Base-by-base conservation (phyloP, 1,284 basidiomycete species). In the Rhodotorula mucilaginosa region DNA sequence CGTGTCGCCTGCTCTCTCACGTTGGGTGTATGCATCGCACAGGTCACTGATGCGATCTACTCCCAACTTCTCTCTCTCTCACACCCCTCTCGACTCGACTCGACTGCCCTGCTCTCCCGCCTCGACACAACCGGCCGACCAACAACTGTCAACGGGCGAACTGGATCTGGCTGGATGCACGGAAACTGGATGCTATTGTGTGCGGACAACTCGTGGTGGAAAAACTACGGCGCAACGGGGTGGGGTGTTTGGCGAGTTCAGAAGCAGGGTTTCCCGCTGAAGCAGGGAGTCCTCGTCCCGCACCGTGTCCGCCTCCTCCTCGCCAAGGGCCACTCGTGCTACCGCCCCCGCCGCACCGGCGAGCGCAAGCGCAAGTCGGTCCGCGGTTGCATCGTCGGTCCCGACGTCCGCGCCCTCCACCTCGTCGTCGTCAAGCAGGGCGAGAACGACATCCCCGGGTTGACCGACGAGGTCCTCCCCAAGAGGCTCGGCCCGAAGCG, bases 281-380 rank as follows among this genome's bases (percentile, higher is more conserved):
- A 98, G 86, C 96, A 98, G 86, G 96, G 95, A 87, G 92, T 98
- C 80, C 90, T 99, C 77, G 87, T 95, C 79, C 92, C 93, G 77
- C 83, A 93, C 86, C 94, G 96, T 88, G 93, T 96, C 80, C 87
- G 89, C 75, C 91, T 99, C 77, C 91, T 98, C 80, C 92, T 99
- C 81, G 82, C 91, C 78, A 92, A 94, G 82, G 94, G 94, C 74
- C 93, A 97, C 88, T 97, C 94, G 52, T 98, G 96, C 88, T 98
- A 93, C 88, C 93, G 96, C 80, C 83, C 86, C 78, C 93, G 95
- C 82, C 92, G 95, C 82, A 85, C 86, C 69, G 96, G 96, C 82
- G 94, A 99, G 86, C 92, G 96, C 85, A 94, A 92, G 87, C 91
- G 96, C 87, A 98, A 98, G 86, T 97, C 93, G 79, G 93, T 99